phyloP scores from a whole-genome alignment of 345 rosid species.

The Populus davidiana region DNA sequence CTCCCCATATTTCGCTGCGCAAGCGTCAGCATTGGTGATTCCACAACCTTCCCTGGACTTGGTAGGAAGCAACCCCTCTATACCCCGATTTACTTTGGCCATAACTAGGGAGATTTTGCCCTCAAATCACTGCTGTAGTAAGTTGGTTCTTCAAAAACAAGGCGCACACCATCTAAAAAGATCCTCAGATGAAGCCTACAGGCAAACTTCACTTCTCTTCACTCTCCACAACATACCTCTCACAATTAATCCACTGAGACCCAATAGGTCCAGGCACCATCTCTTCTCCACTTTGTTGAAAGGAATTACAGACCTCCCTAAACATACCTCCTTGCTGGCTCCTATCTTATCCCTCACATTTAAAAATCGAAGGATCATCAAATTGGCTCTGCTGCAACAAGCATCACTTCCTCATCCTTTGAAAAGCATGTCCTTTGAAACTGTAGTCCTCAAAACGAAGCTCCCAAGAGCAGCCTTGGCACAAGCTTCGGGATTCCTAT shows the following conservation, averaged over 20 bases:
- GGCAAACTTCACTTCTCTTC: constrained; percentile 21
- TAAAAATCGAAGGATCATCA: constrained; percentile 15
- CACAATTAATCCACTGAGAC: constrained; percentile 40
- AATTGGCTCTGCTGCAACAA: constrained; percentile 20
- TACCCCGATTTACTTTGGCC: constrained; percentile 40
- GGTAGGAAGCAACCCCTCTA: constrained; percentile 39
- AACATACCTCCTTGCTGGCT: constrained; percentile 11
- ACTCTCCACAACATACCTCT: constrained; percentile 3
- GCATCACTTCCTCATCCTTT: constrained; percentile 11
- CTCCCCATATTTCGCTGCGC: constrained; percentile 26
- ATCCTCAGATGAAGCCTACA: constrained; percentile 46
- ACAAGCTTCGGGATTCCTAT: not conserved
- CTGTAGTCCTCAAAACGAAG: not conserved
- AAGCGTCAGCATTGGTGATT: constrained; percentile 14
- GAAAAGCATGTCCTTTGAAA: too few species aligned
- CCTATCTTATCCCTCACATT: not conserved
- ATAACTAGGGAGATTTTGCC: constrained; percentile 39
- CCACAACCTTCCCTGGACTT: constrained; percentile 37
- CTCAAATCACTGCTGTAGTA: constrained; percentile 51
- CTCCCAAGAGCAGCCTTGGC: not conserved
- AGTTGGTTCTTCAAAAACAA: constrained; percentile 49
- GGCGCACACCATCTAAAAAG: constrained; percentile 49
- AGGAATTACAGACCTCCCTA: constrained; percentile 28
- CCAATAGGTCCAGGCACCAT: constrained; percentile 18
- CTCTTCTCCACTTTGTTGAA: constrained; percentile 44